phyloP scores from a whole-genome alignment of 202 grass and related monocot genomes.

The Panicum virgatum region DNA sequence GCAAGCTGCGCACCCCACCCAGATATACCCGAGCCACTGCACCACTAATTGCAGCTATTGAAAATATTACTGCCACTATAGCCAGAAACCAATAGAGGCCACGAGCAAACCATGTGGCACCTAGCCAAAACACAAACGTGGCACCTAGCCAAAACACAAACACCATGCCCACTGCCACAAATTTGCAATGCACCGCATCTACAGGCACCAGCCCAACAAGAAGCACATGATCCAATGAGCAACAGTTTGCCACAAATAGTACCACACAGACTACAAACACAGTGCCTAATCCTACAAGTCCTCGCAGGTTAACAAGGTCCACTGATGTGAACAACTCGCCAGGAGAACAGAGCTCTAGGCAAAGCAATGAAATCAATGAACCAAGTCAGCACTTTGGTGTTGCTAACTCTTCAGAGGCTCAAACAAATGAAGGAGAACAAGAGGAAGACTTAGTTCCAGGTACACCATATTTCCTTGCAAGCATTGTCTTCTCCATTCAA shows the following conservation, averaged over 20 bases:
- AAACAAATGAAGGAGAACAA: background rate
- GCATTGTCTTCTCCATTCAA: background rate
- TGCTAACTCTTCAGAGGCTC: background rate
- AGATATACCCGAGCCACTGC: background rate
- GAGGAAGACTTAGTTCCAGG: background rate
- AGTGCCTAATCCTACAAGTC: background rate
- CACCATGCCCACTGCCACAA: background rate
- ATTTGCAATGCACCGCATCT: background rate
- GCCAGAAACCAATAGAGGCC: background rate
- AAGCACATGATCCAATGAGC: too few relatives aligned
- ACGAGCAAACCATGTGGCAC: background rate
- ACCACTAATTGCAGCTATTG: background rate
- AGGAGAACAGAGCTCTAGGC: background rate
- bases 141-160: background rate
- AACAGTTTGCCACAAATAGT: too few relatives aligned
- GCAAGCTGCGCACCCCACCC: background rate
- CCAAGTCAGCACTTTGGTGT: fast-evolving
- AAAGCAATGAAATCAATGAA: background rate
- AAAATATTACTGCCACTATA: background rate
- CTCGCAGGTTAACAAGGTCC: background rate
- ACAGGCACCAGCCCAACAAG: background rate
- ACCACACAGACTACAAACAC: background rate
- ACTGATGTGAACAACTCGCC: background rate
- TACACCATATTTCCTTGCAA: background rate
- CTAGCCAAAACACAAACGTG: too few relatives aligned